Base-by-base conservation (phyloP, 495 filamentous ascomycete genomes). In the Penicillium canescens region DNA sequence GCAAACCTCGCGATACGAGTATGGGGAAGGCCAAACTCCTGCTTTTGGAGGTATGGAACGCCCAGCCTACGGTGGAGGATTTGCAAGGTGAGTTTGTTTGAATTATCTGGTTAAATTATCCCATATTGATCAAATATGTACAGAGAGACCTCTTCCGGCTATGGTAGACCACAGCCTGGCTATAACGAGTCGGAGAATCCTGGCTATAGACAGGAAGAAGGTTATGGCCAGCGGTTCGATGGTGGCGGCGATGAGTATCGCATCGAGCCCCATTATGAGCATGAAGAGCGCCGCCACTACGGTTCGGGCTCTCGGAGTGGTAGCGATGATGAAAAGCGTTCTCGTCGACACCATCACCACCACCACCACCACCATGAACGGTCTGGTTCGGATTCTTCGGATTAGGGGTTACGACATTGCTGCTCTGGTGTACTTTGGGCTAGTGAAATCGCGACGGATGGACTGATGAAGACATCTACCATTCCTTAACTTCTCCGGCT, bases 401-500 rank as follows among this genome's bases (percentile, higher is more conserved):
- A 62, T 50, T 60, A 59, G 18, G 14, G 18, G 33, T 14, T 26
- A 8, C 35, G 35, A 11, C 10, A 34, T 26, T 23, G 6, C 26
- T 42, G 5, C 8, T 16, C 26, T 21, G 46, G 11, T 42, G 16
- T 21, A 43, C n/a, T 16, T 34, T 12, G 28, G 38, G 18, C 48
- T 42, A 42, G 6, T 18, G 34, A 14, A 24, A 13, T 36, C 31
- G 18, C 28, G 35, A 9, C 18, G 2, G 6, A 23, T 6, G 8
- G 5, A 18, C 33, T 28, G 14, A 26, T 13, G 42, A 36, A 43
- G 31, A 14, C 5, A 38, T 50, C 57, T 62, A 76, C 75, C 75
- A 75, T 62, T 68, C 54, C 53, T 76, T 74, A 14, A 74, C 37
- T 47, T 78, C 73, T 20, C 71, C 71, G 4, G 68, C 61, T 14